Evolutionary conservation across 1,139 yeast species (phyloP), one percentile per base, ranked within the genome.

Genomic region (Pichia sp.): DNA sequence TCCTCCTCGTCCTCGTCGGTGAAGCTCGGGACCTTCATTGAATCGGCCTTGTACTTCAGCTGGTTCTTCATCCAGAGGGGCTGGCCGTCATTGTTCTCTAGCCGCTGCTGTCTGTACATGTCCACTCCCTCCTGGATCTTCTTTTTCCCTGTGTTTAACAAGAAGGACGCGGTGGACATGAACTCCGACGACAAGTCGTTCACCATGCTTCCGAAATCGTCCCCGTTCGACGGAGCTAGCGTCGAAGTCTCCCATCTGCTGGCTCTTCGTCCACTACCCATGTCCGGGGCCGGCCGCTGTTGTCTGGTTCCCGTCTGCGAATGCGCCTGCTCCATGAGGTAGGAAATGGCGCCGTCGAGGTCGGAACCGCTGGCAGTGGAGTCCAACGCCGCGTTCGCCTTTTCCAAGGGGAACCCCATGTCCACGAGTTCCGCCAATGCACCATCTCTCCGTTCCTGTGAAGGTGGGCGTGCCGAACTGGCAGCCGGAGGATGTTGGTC

Each of bases 11-110:
- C 44, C 24, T 38, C 45, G 12, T 48, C 51, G 12, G 40, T 49
- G 6, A 44, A 14, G 20, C 67, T 75, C 1, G 78, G 79, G 12
- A 71, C 68, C 41, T 61, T 61, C 55, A 68, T 72, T 44, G 75
- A 73, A 52, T 76, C 77, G 1, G 66, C 65, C 56, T 77, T 80
- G 65, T 81, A 78, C 63, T 66, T 75, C 48, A 71, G 76, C 64
- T 79, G 84, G 59, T 80, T 78, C 56, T 75, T 77, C 93, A 89
- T 85, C 96, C 96, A 89, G 3, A 86, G 83, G 0, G 96, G 96
- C 58, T 78, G 71, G 16, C 79, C 79, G 54, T 76, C 76, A 50
- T 67, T 68, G n/a, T 62, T 63, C 38, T 62, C 63, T 53, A 63
- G 58, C 53, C 63, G 66, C 45, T 66, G 71, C 45, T 68, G 72